Conservation (phyloP, 1,284 basidiomycete species). For the Boletus austroedulis region DNA sequence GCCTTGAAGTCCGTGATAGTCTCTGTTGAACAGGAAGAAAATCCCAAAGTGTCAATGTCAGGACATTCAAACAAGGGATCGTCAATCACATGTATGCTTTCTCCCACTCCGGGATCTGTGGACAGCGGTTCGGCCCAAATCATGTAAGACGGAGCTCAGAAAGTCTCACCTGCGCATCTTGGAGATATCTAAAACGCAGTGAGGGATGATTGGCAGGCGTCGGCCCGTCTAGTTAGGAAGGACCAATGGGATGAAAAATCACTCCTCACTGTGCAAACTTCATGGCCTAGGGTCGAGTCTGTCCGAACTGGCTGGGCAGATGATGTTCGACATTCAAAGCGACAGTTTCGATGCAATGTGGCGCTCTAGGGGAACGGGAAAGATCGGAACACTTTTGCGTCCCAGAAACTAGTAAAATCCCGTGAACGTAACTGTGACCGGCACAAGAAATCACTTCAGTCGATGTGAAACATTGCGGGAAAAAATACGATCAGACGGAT, state of each 20-base stretch:
- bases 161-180: slow-evolving; percentile 61
- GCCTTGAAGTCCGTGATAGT: slow-evolving; percentile 73
- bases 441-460: slow-evolving; percentile 3
- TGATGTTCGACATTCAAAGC: background rate
- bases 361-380: slow-evolving; percentile 9
- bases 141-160: background rate
- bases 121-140: slow-evolving; percentile 1
- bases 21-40: slow-evolving; percentile 40
- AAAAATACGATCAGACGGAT: slow-evolving; percentile 8
- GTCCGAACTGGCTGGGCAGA: background rate
- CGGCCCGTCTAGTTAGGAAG: slow-evolving; percentile 16
- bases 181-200: slow-evolving; percentile 49
- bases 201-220: background rate
- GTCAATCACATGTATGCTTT: slow-evolving; percentile 67
- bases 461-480: slow-evolving; percentile 18
- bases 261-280: slow-evolving; percentile 52
- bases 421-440: background rate
- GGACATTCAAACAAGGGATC: background rate
- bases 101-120: slow-evolving; percentile 77
- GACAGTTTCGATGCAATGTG: background rate
- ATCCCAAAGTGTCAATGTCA: background rate
- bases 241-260: background rate
- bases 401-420: background rate
- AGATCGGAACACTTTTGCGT: slow-evolving; percentile 15
- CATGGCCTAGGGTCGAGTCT: slow-evolving; percentile 35